Conservation (phyloP, 1,284 basidiomycete genomes). For the Mycocalia duriaeana region DNA sequence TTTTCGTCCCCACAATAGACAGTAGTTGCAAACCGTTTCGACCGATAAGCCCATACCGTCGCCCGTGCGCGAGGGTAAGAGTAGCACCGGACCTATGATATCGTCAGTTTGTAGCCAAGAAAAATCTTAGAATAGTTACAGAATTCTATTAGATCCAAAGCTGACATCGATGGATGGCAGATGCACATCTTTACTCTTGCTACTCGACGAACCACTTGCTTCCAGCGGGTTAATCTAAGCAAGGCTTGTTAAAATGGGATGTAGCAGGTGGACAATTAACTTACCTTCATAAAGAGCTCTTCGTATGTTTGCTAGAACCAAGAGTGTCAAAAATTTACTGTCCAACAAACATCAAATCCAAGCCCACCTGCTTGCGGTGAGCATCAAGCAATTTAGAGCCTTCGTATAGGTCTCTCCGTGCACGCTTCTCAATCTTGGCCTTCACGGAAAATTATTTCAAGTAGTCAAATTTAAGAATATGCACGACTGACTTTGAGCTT, state of each 20-base stretch:
- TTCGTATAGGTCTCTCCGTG: conserved; percentile 87
- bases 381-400: conserved; percentile 94
- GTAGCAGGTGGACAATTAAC: conserved; percentile 5
- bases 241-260: no score
- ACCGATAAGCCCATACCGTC: conserved; percentile 84
- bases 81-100: conserved; percentile 70
- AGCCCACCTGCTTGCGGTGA: conserved; percentile 76
- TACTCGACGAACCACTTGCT: conserved; percentile 73
- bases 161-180: conserved; percentile 94
- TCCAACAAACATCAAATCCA: background rate
- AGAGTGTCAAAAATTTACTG: background rate
- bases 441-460: conserved; percentile 23
- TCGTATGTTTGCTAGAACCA: conserved; percentile 82
- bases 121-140: conserved; percentile 33
- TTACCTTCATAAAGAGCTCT: conserved; percentile 94
- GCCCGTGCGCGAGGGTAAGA: conserved; percentile 84
- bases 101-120: conserved; percentile 8
- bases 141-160: conserved; percentile 89
- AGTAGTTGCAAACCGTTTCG: conserved; percentile 54
- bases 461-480: background rate
- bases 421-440: conserved; percentile 96
- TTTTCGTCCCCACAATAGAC: background rate
- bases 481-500: conserved; percentile 70
- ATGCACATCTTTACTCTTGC: conserved; percentile 96
- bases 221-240: conserved; percentile 89